Evolutionary conservation across 208 protist genomes (phyloP).

Genomic region (Crithidia bombi): DNA sequence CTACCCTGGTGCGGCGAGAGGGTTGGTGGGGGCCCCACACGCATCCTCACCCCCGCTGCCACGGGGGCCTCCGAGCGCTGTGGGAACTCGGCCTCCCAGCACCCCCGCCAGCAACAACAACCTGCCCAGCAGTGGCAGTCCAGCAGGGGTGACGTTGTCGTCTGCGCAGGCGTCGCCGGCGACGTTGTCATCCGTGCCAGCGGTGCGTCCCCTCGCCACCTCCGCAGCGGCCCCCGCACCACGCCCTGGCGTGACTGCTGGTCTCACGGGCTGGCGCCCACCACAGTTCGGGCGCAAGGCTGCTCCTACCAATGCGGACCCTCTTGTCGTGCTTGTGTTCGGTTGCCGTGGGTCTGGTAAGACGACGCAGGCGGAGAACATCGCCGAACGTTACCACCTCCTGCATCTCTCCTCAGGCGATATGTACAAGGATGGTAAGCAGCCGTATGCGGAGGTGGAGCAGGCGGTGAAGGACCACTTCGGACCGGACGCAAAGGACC

Average conservation of each 20-base stretch:
- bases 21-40: conserved; percentile 2
- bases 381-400: conserved; percentile 75
- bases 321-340: conserved; percentile 80
- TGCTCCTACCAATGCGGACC: conserved; percentile 30
- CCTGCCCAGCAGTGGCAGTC: conserved; percentile 8
- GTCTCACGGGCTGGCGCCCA: conserved; percentile 25
- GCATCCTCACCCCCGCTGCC: conserved; percentile 6
- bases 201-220: background rate
- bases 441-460: conserved; percentile 77
- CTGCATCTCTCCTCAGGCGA: conserved; percentile 74
- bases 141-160: background rate
- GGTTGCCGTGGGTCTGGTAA: conserved; percentile 86
- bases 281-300: conserved; percentile 39
- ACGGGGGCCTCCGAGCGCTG: conserved; percentile 15
- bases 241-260: background rate
- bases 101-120: background rate
- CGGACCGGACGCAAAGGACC: conserved; percentile 42
- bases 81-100: background rate
- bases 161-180: background rate
- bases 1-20: conserved; percentile 16
- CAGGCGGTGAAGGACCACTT: conserved; percentile 67
- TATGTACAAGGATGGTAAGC: conserved; percentile 69
- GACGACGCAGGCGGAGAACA: conserved; percentile 59
- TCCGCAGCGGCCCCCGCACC: background rate
- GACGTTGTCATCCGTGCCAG: background rate